These are phyloP conservation scores for Fusarium buharicum DNA, from an alignment of 2,329 filamentous ascomycete genomes.

Conservation along the genomic window DNA sequence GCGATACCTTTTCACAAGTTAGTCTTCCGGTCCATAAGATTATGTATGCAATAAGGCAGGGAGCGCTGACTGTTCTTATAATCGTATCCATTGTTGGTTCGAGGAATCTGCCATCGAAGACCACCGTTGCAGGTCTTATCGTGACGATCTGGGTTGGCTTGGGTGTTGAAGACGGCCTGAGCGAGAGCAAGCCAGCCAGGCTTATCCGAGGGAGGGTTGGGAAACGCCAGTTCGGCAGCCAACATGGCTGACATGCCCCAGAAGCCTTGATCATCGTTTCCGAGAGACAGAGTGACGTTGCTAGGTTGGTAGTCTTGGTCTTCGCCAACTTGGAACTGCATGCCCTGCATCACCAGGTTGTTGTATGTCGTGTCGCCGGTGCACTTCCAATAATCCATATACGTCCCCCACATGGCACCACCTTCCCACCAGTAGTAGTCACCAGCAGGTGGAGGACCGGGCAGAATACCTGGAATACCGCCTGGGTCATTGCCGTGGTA, in stretches of 20 bases:
- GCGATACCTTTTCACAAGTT: slow-evolving; percentile 56
- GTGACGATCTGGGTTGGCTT: slow-evolving; percentile 67
- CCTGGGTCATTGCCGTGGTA: slow-evolving; percentile 59
- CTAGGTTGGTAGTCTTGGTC: slow-evolving; percentile 66
- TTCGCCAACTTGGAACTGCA: slow-evolving; percentile 64
- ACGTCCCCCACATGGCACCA: slow-evolving; percentile 68
- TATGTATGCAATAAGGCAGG: no score
- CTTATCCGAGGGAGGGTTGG: slow-evolving; percentile 60
- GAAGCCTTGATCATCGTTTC: slow-evolving; percentile 74
- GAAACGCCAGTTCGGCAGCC: slow-evolving; percentile 67
- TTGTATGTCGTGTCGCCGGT: slow-evolving; percentile 71
- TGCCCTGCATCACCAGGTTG: slow-evolving; percentile 59
- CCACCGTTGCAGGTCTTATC: slow-evolving; percentile 66
- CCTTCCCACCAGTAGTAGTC: slow-evolving; percentile 75
- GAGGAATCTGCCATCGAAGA: slow-evolving; percentile 80
- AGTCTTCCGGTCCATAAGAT: not conserved
- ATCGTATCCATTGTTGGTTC: slow-evolving; percentile 77
- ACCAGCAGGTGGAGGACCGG: slow-evolving; percentile 58
- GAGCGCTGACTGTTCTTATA: slow-evolving; percentile 71
- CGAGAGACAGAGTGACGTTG: slow-evolving; percentile 63
- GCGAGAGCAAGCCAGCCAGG: slow-evolving; percentile 68
- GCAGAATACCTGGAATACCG: slow-evolving; percentile 59
- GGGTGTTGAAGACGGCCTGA: slow-evolving; percentile 71
- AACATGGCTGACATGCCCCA: slow-evolving; percentile 74
- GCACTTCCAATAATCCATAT: slow-evolving; percentile 72